Conservation (phyloP, 257 asterid genomes). For the Capsicum pubescens region DNA sequence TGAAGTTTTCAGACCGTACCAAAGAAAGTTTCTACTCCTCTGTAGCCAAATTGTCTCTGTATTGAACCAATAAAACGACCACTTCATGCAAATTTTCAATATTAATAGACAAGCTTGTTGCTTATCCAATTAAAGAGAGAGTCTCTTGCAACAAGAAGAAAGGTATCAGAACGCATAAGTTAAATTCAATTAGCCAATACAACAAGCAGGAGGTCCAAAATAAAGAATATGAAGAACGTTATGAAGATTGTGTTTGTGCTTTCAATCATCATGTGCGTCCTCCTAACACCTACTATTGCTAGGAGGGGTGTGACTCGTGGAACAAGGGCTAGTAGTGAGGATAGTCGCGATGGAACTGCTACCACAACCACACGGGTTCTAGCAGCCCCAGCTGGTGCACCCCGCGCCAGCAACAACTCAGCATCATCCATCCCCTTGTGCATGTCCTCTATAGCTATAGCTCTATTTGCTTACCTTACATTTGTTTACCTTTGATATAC, state of each 20-base stretch:
- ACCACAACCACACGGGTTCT: background rate
- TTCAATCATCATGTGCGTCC: background rate
- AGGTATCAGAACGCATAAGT: background rate
- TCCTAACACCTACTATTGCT: background rate
- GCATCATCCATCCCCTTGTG: background rate
- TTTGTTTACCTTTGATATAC: background rate
- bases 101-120: background rate
- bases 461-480: background rate
- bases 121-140: background rate
- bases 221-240: background rate
- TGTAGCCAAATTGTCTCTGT: background rate
- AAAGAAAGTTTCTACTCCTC: background rate
- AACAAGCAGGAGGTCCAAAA: background rate
- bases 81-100: background rate
- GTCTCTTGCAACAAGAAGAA: background rate
- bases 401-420: too few relatives aligned
- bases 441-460: background rate
- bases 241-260: background rate
- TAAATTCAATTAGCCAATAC: background rate
- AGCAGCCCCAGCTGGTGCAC: background rate
- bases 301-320: background rate
- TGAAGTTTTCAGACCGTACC: background rate
- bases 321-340: too few relatives aligned
- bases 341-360: background rate
- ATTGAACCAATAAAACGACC: background rate